Base-by-base conservation (phyloP, 345 rosid species). In the Corchorus olitorius region DNA sequence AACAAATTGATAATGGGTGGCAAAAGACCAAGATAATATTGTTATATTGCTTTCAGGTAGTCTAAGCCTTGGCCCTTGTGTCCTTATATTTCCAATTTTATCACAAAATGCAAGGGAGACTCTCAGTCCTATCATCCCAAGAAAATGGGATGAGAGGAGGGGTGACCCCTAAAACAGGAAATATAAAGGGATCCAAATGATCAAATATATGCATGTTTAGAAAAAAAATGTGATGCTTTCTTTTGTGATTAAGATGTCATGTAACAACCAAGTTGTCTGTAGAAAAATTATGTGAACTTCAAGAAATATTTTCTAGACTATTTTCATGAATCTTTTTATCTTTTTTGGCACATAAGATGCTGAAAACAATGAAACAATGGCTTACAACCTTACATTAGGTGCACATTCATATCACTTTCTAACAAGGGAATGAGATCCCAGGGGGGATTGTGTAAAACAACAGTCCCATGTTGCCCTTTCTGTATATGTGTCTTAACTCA, bases 1-100 rank as follows among this genome's bases (percentile, higher is more conserved):
- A 7, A 15, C 3, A 33, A 16, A 9, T 34, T 49, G 43, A 34
- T 17, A 34, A 35, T 53, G 33, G 46, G 8, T 53, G 46, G 46
- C 45, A 8, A 69, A 52, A 53, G 74, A 11, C 10, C 74, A 70
- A 70, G 48, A 52, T 34, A 70, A 52, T 34, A 70, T 35, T 34
- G 15, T 61, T 61, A 61, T 14, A 62, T 61, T 34, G 50, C 33
- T 65, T 41, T 65, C 50, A 39, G 13, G 70, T 60, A 65, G 22
- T 9, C 7, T n/a, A 12, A 61, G n/a, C 6, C 43, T 13, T 61
- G 43, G 19, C 65, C 65, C 43, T 13, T 34, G 9, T 34, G 16
- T 52, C 35, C 70, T 66, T 12, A 45, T 66, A 35, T 4, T 11
- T 11, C 17, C 37, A 12, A 34, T 66, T 11, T 45, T 11, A 5